phyloP scores from a whole-genome alignment of 345 rosid genomes.

The Bruguiera sexangula region DNA sequence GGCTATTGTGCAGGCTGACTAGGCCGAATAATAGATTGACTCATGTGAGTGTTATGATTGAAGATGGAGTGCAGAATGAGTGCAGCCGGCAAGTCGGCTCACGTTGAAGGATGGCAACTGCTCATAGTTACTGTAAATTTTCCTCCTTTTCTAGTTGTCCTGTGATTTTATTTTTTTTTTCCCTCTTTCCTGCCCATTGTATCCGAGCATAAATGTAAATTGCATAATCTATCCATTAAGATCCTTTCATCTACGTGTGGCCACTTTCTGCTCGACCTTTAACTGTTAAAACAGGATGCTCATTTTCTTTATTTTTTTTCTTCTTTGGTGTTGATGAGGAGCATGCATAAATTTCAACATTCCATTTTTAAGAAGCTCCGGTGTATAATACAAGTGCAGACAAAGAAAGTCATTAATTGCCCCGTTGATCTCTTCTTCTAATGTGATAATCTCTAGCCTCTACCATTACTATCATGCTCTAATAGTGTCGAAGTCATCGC shows the following conservation, averaged over 20 bases:
- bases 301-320: too few relatives aligned
- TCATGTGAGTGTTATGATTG: neutral
- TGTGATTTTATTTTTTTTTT: constrained; percentile 8
- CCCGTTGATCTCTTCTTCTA: neutral
- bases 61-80: neutral
- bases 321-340: too few relatives aligned
- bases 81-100: constrained; percentile 11
- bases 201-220: constrained; percentile 33
- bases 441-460: too few relatives aligned
- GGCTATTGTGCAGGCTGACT: constrained; percentile 8
- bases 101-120: constrained; percentile 20
- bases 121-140: constrained; percentile 34
- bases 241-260: constrained; percentile 7
- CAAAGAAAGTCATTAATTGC: too few relatives aligned
- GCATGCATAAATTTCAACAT: too few relatives aligned
- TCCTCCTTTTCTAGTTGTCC: neutral
- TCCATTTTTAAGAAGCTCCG: too few relatives aligned
- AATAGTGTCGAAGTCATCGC: constrained; percentile 39
- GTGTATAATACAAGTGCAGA: too few relatives aligned
- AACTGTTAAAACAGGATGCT: too few relatives aligned
- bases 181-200: neutral
- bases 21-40: constrained; percentile 5
- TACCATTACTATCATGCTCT: too few relatives aligned
- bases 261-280: too few relatives aligned
- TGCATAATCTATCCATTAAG: constrained; percentile 25